Conservation (phyloP, 2,329 filamentous ascomycete species). For the Pseudophaeomoniella oleicola region DNA sequence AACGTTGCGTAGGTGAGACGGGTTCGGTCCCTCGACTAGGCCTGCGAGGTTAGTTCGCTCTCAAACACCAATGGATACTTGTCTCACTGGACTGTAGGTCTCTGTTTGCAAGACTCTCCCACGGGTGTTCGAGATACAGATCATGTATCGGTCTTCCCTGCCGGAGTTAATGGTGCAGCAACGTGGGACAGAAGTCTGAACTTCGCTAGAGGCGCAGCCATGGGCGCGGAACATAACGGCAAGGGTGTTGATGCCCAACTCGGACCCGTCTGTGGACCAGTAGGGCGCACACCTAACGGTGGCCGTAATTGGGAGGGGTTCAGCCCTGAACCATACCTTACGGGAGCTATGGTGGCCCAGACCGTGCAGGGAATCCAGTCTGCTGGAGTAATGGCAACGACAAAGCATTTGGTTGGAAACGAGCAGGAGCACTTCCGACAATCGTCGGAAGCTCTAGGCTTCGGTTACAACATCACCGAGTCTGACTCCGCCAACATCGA, state of each 20-base stretch:
- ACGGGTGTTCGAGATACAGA: constrained; percentile 61
- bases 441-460: constrained; percentile 39
- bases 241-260: constrained; percentile 66
- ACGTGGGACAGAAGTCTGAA: constrained; percentile 65
- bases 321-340: constrained; percentile 60
- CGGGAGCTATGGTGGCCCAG: constrained; percentile 56
- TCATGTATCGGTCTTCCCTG: constrained; percentile 68
- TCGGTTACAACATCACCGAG: constrained; percentile 47
- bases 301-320: constrained; percentile 56
- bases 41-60: constrained; percentile 26
- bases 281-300: constrained; percentile 53
- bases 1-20: constrained; percentile 63
- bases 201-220: constrained; percentile 52
- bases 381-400: constrained; percentile 68
- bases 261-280: constrained; percentile 61
- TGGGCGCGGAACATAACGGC: constrained; percentile 59
- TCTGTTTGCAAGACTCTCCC: constrained; percentile 83
- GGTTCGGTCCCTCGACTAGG: constrained; percentile 40
- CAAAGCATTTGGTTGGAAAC: constrained; percentile 62
- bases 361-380: constrained; percentile 70
- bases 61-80: no score
- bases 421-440: constrained; percentile 64
- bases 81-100: no score
- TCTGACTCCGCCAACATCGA: constrained; percentile 46
- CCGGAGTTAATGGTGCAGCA: constrained; percentile 66